Conservation (phyloP, 1,284 basidiomycete species). For the Cystodermella granulosa region DNA sequence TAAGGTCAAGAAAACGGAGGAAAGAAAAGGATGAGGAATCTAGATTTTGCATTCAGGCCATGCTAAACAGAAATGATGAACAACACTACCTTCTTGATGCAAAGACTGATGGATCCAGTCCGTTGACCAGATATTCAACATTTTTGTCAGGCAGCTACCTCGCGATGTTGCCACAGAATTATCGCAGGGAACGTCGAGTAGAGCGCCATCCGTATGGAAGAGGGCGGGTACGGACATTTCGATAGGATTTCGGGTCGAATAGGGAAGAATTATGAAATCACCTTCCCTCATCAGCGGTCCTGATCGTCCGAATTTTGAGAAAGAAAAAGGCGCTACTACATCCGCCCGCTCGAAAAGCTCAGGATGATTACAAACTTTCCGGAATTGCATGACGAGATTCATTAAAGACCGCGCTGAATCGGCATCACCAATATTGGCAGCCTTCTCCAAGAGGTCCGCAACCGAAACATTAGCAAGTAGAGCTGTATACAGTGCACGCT, state of each 20-base stretch:
- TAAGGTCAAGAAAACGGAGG: constrained; percentile 62
- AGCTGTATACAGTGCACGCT: constrained; percentile 88
- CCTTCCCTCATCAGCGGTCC: constrained; percentile 81
- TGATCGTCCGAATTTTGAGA: constrained; percentile 78
- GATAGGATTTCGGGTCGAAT: constrained; percentile 86
- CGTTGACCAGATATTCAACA: constrained; percentile 90
- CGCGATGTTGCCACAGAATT: constrained; percentile 53
- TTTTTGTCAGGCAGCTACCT: constrained; percentile 59
- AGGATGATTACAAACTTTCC: constrained; percentile 99
- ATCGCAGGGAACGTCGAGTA: constrained; percentile 65
- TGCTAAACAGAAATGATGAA: not conserved
- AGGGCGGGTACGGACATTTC: constrained; percentile 72
- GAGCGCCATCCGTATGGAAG: constrained; percentile 75
- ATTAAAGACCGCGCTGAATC: constrained; percentile 90
- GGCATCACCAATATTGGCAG: constrained; percentile 82
- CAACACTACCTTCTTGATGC: constrained; percentile 55
- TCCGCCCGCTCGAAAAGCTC: constrained; percentile 98
- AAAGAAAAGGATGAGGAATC: constrained; percentile 67
- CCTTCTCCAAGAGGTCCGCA: constrained; percentile 89
- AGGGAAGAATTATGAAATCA: constrained; percentile 76
- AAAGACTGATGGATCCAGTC: constrained; percentile 77
- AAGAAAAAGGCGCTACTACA: constrained; percentile 88
- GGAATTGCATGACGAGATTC: constrained; percentile 99
- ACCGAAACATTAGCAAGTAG: constrained; percentile 92
- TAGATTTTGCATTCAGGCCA: constrained; percentile 12